Base-by-base conservation (phyloP, 345 rosid species). In the Tarenaya hassleriana region DNA sequence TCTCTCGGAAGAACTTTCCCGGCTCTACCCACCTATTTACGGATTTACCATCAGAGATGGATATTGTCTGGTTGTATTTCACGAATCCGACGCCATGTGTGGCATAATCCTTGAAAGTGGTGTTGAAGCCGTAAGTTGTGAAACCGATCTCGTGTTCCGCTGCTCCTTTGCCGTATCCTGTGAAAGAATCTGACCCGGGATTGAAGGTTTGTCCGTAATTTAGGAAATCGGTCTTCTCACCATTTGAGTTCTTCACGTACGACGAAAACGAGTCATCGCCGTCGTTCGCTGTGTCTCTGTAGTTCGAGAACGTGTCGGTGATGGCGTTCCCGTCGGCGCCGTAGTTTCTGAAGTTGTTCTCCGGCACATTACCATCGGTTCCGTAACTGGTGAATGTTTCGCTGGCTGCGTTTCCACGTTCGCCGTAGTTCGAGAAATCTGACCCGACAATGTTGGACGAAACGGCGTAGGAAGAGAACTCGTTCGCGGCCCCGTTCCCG, bases 1-100 rank as follows among this genome's bases (percentile, higher is more conserved):
- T 41, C 55, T 88, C 90, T 0, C 94, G 61, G 31, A 88, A 88
- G 72, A 88, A 87, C 53, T 87, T 87, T 10, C 96, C 96, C 43
- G 89, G 87, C 47, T 87, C 96, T 0, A 81, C 70, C 96, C 96
- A 83, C 40, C 57, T 73, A 64, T 78, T 86, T 9, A 75, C 78
- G 32, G 50, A 44, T 54, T 56, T 79, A 64, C 76, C 82, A 62
- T 73, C 69, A 11, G 29, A 58, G 7, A n/a, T 11, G 16, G 10
- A 33, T 9, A 6, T n/a, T 18, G 41, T 47, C 16, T n/a, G 43
- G 34, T 76, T 81, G 64, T 85, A 85, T 15, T 55, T 49, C 0
- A 72, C 47, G 62, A 85, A 85, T 34, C 58, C 63, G 24, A 69
- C 65, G 3, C 73, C 75, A 4, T 53, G 46, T 54, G 77, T 77